Evolutionary conservation across 345 rosid species (phyloP).

Genomic region (Capsella bursapastoris): DNA sequence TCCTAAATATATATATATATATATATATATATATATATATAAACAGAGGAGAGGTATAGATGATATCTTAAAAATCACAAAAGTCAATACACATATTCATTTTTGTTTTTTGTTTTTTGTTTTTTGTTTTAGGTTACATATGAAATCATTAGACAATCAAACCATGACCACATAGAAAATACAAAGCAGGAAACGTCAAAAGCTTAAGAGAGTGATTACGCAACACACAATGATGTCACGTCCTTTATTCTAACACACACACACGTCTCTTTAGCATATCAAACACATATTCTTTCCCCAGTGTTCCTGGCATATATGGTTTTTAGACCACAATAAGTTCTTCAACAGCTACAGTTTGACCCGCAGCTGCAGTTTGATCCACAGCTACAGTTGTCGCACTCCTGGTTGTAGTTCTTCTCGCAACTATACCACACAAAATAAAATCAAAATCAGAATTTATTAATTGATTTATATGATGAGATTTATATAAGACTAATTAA

Average conservation of each 20-base stretch:
- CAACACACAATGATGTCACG: slow-evolving; percentile 19
- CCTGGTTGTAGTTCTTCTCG: slow-evolving; percentile 46
- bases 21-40: no score
- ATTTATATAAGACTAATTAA: neutral
- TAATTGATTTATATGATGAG: slow-evolving; percentile 3
- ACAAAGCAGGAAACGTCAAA: slow-evolving; percentile 29
- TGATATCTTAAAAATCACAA: slow-evolving; percentile 12
- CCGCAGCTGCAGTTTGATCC: slow-evolving; percentile 75
- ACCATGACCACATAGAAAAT: slow-evolving; percentile 15
- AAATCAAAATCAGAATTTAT: neutral
- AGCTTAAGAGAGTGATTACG: slow-evolving; percentile 30
- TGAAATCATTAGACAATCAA: slow-evolving; percentile 30
- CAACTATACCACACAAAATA: slow-evolving; percentile 32
- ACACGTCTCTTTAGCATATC: slow-evolving; percentile 31
- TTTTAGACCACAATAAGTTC: slow-evolving; percentile 15
- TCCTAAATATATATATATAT: no score
- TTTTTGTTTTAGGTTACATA: slow-evolving; percentile 2
- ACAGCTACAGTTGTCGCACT: slow-evolving; percentile 62
- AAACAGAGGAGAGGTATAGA: neutral
- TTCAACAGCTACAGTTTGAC: slow-evolving; percentile 54
- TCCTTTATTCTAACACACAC: slow-evolving; percentile 38
- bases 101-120: neutral
- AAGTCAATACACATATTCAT: slow-evolving; percentile 17
- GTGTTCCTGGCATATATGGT: neutral
- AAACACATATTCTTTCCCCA: neutral